Percentiles rank a stretch among this genome's conserved stretches.
Conservation (phyloP, 805 yeast genomes). For the Pichia membranifaciens region DNA sequence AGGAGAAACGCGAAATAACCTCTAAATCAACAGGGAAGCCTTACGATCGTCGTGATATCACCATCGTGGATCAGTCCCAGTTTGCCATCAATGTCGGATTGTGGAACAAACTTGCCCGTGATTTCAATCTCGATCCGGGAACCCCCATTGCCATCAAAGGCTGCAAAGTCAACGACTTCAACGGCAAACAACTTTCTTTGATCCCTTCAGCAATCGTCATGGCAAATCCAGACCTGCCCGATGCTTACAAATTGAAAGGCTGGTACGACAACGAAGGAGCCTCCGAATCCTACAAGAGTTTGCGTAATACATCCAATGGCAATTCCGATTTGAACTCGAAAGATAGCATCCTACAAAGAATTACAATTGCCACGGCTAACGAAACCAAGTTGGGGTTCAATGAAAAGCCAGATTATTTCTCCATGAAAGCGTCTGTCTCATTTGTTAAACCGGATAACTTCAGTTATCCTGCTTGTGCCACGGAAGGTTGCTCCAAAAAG, state of each 20-base stretch:
- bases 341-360: slow-evolving; percentile 49
- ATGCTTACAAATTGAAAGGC: slow-evolving; percentile 82
- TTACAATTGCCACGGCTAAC: slow-evolving; percentile 59
- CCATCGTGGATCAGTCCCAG: slow-evolving; percentile 79
- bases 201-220: slow-evolving; percentile 71
- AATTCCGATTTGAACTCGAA: slow-evolving; percentile 31
- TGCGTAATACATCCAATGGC: slow-evolving; percentile 40
- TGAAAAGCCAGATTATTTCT: slow-evolving; percentile 77
- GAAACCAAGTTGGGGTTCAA: slow-evolving; percentile 63
- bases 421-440: slow-evolving; percentile 66
- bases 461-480: slow-evolving; percentile 84
- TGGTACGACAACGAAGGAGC: slow-evolving; percentile 88
- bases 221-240: slow-evolving; percentile 83
- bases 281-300: slow-evolving; percentile 51
- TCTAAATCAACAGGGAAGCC: slow-evolving; percentile 87
- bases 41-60: slow-evolving; percentile 85
- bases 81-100: slow-evolving; percentile 72
- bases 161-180: slow-evolving; percentile 80
- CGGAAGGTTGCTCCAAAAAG: slow-evolving; percentile 76
- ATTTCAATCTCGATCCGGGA: slow-evolving; percentile 66
- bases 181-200: slow-evolving; percentile 77
- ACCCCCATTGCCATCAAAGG: slow-evolving; percentile 91
- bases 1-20: slow-evolving; percentile 69
- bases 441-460: slow-evolving; percentile 69
- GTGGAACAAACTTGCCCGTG: slow-evolving; percentile 86